Conservation (phyloP, 768 basidiomycete species). For the Suillus clintonianus region DNA sequence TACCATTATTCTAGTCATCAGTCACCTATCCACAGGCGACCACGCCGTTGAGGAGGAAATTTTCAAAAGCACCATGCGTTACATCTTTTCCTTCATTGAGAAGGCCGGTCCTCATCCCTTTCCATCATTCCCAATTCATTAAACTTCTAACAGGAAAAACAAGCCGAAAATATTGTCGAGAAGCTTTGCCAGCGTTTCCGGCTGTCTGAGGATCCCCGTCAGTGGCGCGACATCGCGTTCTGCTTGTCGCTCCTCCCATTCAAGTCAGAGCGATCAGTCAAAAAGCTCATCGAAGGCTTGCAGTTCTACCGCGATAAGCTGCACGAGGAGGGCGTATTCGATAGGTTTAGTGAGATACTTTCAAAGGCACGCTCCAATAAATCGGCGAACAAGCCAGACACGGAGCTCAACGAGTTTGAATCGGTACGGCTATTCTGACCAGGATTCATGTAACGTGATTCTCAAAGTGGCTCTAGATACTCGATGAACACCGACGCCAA, state of each 20-base stretch:
- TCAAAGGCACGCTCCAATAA: constrained; percentile 92
- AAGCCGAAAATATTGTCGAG: constrained; percentile 96
- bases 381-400: constrained; percentile 87
- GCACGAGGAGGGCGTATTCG: constrained; percentile 82
- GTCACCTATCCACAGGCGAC: constrained; percentile 86
- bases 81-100: constrained; percentile 96
- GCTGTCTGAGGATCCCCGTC: constrained; percentile 81
- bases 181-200: constrained; percentile 97
- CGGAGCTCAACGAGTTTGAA: constrained; percentile 95
- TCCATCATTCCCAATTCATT: neutral
- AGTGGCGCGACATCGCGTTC: constrained; percentile 97
- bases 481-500: constrained; percentile 79
- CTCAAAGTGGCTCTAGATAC: constrained; percentile 51
- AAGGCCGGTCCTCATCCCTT: constrained; percentile 56
- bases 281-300: constrained; percentile 92
- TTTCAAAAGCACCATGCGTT: constrained; percentile 91
- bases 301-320: constrained; percentile 96
- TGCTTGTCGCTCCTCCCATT: constrained; percentile 93
- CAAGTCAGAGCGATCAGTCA: constrained; percentile 95
- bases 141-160: constrained; percentile 75
- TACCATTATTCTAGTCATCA: constrained; percentile 66
- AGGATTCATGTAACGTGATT: neutral
- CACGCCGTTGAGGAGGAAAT: constrained; percentile 91
- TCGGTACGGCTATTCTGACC: constrained; percentile 43
- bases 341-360: constrained; percentile 87